Evolutionary conservation across 805 yeast species (phyloP).

Genomic region (Torulaspora delbrueckii): DNA sequence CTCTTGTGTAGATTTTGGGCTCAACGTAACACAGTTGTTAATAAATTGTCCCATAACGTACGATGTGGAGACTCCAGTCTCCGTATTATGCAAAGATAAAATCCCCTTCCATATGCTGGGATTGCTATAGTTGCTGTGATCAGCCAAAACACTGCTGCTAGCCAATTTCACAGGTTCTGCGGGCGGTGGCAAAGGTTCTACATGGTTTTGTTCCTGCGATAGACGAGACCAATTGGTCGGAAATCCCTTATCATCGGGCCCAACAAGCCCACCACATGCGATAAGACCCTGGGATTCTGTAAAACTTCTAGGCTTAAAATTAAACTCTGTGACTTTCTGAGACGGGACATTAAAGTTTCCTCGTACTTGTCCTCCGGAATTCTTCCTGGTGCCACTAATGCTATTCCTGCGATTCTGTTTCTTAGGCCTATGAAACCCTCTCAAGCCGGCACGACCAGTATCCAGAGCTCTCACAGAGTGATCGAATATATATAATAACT

Average conservation of each 20-base stretch:
- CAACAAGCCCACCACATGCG: slow-evolving; percentile 51
- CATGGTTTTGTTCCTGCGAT: slow-evolving; percentile 15
- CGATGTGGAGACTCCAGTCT: slow-evolving; percentile 44
- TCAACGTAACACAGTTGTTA: slow-evolving; percentile 68
- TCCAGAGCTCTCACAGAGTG: slow-evolving; percentile 47
- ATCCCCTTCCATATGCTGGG: slow-evolving; percentile 49
- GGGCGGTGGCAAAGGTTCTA: slow-evolving; percentile 15
- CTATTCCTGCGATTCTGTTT: slow-evolving; percentile 11
- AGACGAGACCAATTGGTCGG: slow-evolving; percentile 29
- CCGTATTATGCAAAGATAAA: slow-evolving; percentile 41
- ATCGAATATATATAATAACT: slow-evolving; percentile 55
- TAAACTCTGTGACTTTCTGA: slow-evolving; percentile 44
- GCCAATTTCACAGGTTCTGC: slow-evolving; percentile 31
- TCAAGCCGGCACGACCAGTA: slow-evolving; percentile 20
- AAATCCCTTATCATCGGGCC: slow-evolving; percentile 35
- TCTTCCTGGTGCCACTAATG: slow-evolving; percentile 5
- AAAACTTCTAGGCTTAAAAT: slow-evolving; percentile 68
- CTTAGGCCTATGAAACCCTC: slow-evolving; percentile 5
- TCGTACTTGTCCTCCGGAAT: not conserved
- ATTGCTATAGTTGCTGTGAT: slow-evolving; percentile 31
- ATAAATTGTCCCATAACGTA: slow-evolving; percentile 72
- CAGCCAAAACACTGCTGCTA: slow-evolving; percentile 26
- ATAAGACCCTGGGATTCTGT: slow-evolving; percentile 49
- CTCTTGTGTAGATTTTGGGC: slow-evolving; percentile 40
- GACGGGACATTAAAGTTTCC: slow-evolving; percentile 21